Conservation (phyloP, 306 rosid genomes). For the Hippophae gyantsensis region DNA sequence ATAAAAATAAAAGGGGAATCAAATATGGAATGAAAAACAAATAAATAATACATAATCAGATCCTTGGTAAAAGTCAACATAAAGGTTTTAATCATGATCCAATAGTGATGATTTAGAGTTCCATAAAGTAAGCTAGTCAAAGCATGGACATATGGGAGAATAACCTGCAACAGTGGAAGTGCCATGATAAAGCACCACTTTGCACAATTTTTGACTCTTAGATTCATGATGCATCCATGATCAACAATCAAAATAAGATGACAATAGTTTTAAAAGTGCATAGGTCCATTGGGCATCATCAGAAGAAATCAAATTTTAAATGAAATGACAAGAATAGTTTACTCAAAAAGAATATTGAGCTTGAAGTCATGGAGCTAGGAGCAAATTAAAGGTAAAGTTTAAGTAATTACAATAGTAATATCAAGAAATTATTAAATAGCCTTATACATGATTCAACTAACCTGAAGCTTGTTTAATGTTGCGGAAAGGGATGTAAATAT, state of each 20-base stretch:
- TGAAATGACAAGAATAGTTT: too few relatives aligned
- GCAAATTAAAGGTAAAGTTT: background rate
- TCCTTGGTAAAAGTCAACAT: background rate
- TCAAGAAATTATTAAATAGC: slow-evolving; percentile 13
- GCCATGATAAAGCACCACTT: background rate
- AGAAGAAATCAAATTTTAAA: too few relatives aligned
- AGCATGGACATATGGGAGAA: background rate
- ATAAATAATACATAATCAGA: background rate
- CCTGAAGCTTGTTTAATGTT: slow-evolving; percentile 97
- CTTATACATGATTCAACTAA: slow-evolving; percentile 24
- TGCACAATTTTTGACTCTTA: too few relatives aligned
- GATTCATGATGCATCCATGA: too few relatives aligned
- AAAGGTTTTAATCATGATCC: background rate
- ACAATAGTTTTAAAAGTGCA: too few relatives aligned
- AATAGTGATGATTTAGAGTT: background rate
- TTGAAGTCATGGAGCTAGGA: too few relatives aligned
- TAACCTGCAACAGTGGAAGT: background rate
- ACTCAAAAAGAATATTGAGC: too few relatives aligned
- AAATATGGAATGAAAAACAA: background rate
- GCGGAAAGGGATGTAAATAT: slow-evolving; percentile 90
- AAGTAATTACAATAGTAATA: background rate
- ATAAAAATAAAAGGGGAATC: background rate
- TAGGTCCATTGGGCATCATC: too few relatives aligned
- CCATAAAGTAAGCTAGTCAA: background rate
- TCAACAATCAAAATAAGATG: too few relatives aligned